Evolutionary conservation across 2,329 filamentous ascomycete genomes (phyloP), one percentile per base, ranked within the genome.

Genomic region (Arthrocladium fulminans): DNA sequence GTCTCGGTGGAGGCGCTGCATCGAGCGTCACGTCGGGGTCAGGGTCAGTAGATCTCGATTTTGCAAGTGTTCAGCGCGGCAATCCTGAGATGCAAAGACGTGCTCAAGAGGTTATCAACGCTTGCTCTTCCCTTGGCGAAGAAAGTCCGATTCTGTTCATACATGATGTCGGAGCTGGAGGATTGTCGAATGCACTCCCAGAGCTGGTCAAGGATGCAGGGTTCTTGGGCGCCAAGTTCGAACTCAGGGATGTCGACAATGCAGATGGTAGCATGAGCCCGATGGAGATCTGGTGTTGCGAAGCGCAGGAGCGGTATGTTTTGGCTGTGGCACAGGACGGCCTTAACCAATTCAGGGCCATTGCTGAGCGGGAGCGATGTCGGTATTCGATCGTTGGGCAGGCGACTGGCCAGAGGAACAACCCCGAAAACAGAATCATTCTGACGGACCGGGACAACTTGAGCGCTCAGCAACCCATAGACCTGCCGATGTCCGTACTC

Each of bases 101-200:
- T 59, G 92, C 90, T 1, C 92, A 98, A 69, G 94, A 97, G 79
- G 92, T 98, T 55, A 98, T 98, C 67, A 92, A 97, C 67, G 83
- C 88, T 3, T 98, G 92, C 65, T 81, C 86, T 23, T 83, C 87
- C 2, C 77, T 97, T 59, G 90, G 89, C 13, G 72, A 81, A 3
- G 74, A 88, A 54, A 97, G 85, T 63, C 92, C 92, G 0, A 97
- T 98, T 57, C 84, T 87, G 48, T 90, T 97, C 70, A 97, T 98
- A 55, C 92, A 98, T 65, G 92, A 98, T 63, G 92, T 98, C 39
- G 92, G 92, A 53, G 92, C 92, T 44, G 92, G 92, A 60, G 92
- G 92, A 51, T 71, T 89, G 25, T 88, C 84, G 1, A 84, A 84
- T 57, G 89, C 88, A 27, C 73, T 96, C 13, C 88, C 90, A 7